A percentile compares a stretch with the other conserved stretches of the same genome.
Evolutionary conservation across 192 early-diverging fungal genomes (phyloP).

Genomic region (Rhizoclosmatium globosum): DNA sequence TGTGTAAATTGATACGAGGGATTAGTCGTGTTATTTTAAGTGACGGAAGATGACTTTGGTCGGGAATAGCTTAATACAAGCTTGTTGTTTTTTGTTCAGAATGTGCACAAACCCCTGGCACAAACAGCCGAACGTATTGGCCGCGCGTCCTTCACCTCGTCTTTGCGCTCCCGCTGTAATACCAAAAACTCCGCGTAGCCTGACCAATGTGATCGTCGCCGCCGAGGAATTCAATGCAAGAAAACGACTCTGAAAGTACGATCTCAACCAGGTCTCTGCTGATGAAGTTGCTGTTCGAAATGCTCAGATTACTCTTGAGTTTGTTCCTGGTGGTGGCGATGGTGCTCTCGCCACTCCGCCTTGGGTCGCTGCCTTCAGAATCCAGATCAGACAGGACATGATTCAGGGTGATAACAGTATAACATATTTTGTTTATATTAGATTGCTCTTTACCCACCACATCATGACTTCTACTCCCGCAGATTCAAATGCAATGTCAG

Average conservation of each 20-base stretch:
- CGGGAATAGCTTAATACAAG: no score
- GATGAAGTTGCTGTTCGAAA: background rate
- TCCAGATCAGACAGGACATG: background rate
- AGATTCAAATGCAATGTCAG: background rate
- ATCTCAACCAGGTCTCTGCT: background rate
- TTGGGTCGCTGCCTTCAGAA: background rate
- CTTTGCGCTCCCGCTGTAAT: background rate
- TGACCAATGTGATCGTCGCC: background rate
- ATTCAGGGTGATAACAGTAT: background rate
- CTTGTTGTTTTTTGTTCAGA: background rate
- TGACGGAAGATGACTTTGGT: no score
- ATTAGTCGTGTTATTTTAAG: no score
- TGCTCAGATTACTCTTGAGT: background rate
- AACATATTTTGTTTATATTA: background rate
- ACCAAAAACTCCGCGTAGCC: background rate
- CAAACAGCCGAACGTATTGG: background rate
- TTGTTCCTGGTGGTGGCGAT: background rate
- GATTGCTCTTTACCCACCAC: constrained; percentile 1
- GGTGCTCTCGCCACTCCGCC: background rate
- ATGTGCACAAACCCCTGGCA: background rate
- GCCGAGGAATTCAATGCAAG: background rate
- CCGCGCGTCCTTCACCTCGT: background rate
- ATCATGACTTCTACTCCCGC: background rate
- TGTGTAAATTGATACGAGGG: background rate
- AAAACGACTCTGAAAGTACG: background rate